phyloP scores from a whole-genome alignment of 1,284 basidiomycete species.

The Gomphus bonarii region DNA sequence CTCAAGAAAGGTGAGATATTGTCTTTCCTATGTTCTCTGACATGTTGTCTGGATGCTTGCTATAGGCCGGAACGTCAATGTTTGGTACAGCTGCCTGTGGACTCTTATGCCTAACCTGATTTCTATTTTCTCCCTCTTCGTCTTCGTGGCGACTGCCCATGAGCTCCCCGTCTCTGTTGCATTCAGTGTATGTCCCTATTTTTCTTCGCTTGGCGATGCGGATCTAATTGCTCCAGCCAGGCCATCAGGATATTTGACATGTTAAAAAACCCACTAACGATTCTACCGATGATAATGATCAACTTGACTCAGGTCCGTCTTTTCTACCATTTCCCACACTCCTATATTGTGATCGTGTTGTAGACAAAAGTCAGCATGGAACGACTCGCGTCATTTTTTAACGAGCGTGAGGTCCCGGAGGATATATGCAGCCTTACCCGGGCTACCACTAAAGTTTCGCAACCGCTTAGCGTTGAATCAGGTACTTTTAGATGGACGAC shows the following conservation, averaged over 20 bases:
- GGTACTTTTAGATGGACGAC: slow-evolving; percentile 12
- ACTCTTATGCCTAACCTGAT: slow-evolving; percentile 12
- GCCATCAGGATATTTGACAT: slow-evolving; percentile 13
- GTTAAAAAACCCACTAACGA: slow-evolving; percentile 6
- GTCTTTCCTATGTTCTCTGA: background rate
- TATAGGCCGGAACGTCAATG: background rate
- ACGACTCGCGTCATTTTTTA: slow-evolving; percentile 13
- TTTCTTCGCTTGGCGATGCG: too few relatives aligned
- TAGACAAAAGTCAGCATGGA: slow-evolving; percentile 9
- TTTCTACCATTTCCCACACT: background rate
- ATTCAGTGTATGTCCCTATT: slow-evolving; percentile 11
- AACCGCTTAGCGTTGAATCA: slow-evolving; percentile 9
- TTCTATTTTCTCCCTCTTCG: slow-evolving; percentile 12
- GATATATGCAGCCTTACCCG: slow-evolving; percentile 8
- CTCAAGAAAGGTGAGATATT: slow-evolving; percentile 10
- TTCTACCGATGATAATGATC: slow-evolving; percentile 1
- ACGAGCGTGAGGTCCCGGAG: slow-evolving; percentile 13
- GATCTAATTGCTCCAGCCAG: background rate
- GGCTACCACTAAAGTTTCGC: background rate
- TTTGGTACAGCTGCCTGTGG: slow-evolving; percentile 12
- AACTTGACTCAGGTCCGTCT: slow-evolving; percentile 4
- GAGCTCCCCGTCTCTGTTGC: slow-evolving; percentile 12
- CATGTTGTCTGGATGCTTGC: background rate
- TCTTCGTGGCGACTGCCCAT: slow-evolving; percentile 12
- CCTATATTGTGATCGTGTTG: background rate